These are phyloP conservation scores for Cladosporium sp. DNA, from an alignment of 2,329 filamentous ascomycete species.

Conservation along the genomic window DNA sequence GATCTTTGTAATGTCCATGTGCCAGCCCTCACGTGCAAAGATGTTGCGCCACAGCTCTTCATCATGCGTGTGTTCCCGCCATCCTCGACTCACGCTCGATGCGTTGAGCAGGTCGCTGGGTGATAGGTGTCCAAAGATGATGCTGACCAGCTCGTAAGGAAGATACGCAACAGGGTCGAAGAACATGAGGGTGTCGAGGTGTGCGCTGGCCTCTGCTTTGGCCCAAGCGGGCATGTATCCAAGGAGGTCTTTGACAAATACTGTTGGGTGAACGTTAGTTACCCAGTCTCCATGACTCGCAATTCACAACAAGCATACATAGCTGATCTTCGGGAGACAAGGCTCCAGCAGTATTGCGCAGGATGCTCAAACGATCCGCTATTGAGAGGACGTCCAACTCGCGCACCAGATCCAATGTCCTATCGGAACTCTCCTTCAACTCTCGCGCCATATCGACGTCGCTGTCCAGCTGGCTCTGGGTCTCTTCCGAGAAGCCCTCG, in stretches of 20 bases:
- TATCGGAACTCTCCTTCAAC: constrained; percentile 19
- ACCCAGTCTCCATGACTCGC: background rate
- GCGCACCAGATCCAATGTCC: constrained; percentile 10
- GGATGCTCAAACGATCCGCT: constrained; percentile 8
- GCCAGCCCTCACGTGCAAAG: constrained; percentile 84
- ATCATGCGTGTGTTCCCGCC: constrained; percentile 80
- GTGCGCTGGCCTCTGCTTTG: constrained; percentile 19
- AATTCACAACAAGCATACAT: constrained; percentile 4
- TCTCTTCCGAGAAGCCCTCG: constrained; percentile 82
- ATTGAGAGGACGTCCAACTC: constrained; percentile 18
- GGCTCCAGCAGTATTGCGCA: constrained; percentile 14
- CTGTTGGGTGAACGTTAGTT: constrained; percentile 2
- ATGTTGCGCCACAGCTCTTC: constrained; percentile 81
- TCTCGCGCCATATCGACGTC: constrained; percentile 36
- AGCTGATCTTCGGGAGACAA: constrained; percentile 24
- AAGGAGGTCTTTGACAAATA: constrained; percentile 16
- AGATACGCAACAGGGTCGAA: constrained; percentile 87
- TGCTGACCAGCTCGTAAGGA: constrained; percentile 85
- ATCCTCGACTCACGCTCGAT: constrained; percentile 74
- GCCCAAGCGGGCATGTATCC: constrained; percentile 17
- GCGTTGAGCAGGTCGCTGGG: constrained; percentile 77
- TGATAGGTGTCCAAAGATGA: constrained; percentile 84
- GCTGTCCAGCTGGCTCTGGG: constrained; percentile 49
- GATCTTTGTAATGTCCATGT: constrained; percentile 34
- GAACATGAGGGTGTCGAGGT: constrained; percentile 64